Evolutionary conservation across 176 grass and related monocot species (phyloP).

Genomic region (Oryza brachyantha): DNA sequence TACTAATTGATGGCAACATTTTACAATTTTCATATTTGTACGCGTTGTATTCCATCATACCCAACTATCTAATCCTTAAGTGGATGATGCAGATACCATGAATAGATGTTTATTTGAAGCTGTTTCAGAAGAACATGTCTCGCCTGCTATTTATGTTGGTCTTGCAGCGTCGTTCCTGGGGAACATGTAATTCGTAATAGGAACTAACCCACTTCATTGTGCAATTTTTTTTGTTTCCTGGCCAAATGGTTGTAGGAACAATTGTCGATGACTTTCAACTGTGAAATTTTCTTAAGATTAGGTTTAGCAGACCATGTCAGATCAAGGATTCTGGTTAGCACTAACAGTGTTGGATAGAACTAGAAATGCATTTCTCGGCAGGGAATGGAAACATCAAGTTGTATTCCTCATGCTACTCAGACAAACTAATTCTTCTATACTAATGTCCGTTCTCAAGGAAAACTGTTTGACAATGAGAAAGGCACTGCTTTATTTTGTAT

Average conservation of each 20-base stretch:
- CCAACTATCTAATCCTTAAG: not conserved
- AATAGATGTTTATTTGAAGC: not conserved
- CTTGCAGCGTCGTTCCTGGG: not conserved
- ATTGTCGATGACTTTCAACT: not conserved
- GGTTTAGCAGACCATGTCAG: not conserved
- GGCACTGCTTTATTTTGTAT: not conserved
- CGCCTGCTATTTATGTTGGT: not conserved
- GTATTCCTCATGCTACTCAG: not conserved
- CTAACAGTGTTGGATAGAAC: not conserved
- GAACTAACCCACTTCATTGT: not conserved
- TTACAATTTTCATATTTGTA: not conserved
- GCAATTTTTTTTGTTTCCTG: not conserved
- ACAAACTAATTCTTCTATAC: not conserved
- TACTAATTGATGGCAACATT: not conserved
- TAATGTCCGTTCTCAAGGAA: not conserved
- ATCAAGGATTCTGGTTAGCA: not conserved
- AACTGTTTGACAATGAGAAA: not conserved
- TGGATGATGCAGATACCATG: slow-evolving; percentile 30
- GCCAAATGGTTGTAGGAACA: slow-evolving; percentile 20
- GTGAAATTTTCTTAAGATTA: not conserved
- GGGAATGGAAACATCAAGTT: not conserved
- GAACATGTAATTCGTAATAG: not conserved
- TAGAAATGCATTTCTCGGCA: not conserved
- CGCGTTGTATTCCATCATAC: not conserved
- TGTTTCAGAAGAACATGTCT: slow-evolving; percentile 8